Evolutionary conservation across 2,329 filamentous ascomycete genomes (phyloP).

Genomic region (Ophiocordyceps camponoti-floridani): DNA sequence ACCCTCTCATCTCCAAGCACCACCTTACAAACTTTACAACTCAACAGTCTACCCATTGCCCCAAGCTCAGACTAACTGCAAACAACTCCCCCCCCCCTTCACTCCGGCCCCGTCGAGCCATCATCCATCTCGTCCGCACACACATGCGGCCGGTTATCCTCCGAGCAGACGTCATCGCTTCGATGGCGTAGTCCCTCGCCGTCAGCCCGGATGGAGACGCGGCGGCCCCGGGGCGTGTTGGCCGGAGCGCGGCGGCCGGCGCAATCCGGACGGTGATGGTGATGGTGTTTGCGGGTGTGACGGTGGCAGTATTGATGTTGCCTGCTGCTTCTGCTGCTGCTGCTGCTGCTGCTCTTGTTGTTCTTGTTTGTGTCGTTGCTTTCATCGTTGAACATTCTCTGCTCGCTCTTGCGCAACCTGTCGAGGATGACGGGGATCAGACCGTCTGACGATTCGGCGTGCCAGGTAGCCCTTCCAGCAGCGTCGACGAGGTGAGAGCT

Average conservation of each 20-base stretch:
- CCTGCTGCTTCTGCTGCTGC: too few species aligned
- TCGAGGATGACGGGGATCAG: conserved; percentile 10
- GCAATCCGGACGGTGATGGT: conserved; percentile 6
- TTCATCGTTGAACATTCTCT: conserved; percentile 6
- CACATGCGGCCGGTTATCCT: conserved; percentile 14
- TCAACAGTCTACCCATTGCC: background rate
- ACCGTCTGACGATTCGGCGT: conserved; percentile 2
- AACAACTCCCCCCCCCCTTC: background rate
- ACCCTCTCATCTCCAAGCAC: too few species aligned
- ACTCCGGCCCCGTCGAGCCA: background rate
- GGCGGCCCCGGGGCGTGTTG: background rate
- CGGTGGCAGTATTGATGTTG: too few species aligned
- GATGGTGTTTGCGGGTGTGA: too few species aligned
- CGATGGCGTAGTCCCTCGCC: conserved; percentile 3
- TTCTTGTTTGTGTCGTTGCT: too few species aligned
- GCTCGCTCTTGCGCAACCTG: conserved; percentile 10
- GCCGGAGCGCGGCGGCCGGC: background rate
- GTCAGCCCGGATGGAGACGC: background rate
- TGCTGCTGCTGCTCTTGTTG: too few species aligned
- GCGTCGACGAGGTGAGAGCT: conserved; percentile 6
- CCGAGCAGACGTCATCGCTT: conserved; percentile 11
- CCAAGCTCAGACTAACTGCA: background rate
- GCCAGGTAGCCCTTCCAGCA: conserved; percentile 2
- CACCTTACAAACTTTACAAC: background rate
- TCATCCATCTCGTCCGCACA: conserved; percentile 11